phyloP scores from a whole-genome alignment of 148 eudicot genomes.

The Agrostemma githago region DNA sequence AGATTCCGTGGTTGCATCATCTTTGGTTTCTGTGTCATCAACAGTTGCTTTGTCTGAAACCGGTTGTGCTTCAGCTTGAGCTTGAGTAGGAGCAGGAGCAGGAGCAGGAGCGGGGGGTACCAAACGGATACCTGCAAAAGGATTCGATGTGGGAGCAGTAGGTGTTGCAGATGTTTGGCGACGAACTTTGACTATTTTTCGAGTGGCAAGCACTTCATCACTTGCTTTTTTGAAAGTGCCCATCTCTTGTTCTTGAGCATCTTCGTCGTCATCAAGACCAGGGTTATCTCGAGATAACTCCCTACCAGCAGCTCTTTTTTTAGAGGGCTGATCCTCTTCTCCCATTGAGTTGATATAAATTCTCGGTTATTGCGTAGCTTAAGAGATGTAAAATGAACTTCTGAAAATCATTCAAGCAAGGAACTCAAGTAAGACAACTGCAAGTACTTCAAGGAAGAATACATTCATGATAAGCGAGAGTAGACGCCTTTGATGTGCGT shows the following conservation, averaged over 20 bases:
- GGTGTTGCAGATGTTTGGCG: slow-evolving; percentile 45
- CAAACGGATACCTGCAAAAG: slow-evolving; percentile 78
- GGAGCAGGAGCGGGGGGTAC: slow-evolving; percentile 39
- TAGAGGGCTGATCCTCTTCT: slow-evolving; percentile 76
- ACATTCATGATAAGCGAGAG: too few species aligned
- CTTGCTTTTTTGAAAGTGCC: slow-evolving; percentile 83
- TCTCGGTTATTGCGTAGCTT: too few species aligned
- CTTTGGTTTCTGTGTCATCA: slow-evolving; percentile 32
- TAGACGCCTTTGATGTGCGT: too few species aligned
- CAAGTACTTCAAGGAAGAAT: too few species aligned
- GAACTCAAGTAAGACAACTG: too few species aligned
- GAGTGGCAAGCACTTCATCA: slow-evolving; percentile 75
- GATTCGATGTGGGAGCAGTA: slow-evolving; percentile 64
- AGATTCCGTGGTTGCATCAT: slow-evolving; percentile 28
- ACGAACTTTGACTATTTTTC: slow-evolving; percentile 84
- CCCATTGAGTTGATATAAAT: slow-evolving; percentile 35
- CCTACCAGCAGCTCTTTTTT: slow-evolving; percentile 87
- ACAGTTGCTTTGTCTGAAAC: slow-evolving; percentile 24
- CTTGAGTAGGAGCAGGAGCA: slow-evolving; percentile 18
- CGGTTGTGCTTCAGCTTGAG: slow-evolving; percentile 29
- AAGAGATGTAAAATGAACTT: too few species aligned
- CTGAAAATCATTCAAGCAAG: too few species aligned
- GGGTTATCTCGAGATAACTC: slow-evolving; percentile 78
- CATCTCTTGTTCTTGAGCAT: slow-evolving; percentile 46
- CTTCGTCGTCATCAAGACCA: slow-evolving; percentile 82